phyloP scores from a whole-genome alignment of 176 grass and related monocot species.

The Musa schizocarpa region DNA sequence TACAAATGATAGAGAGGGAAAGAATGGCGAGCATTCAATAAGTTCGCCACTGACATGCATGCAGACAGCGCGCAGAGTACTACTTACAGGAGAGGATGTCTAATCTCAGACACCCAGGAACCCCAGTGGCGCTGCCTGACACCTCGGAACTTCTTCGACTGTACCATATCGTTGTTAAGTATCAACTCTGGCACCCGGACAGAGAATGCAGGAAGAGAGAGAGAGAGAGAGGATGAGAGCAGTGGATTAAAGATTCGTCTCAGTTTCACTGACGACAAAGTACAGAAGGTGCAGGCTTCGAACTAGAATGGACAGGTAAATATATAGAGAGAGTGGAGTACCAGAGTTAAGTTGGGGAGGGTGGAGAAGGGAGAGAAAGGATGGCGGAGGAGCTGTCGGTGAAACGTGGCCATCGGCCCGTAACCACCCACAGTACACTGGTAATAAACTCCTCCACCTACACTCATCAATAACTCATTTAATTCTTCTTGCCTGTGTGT shows the following conservation, averaged over 20 bases:
- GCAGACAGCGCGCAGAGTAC: background rate
- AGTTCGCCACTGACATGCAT: background rate
- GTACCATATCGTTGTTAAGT: constrained; percentile 41
- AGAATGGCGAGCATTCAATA: background rate
- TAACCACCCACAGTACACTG: constrained; percentile 45
- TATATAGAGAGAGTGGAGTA: background rate
- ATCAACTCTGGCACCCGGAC: constrained; percentile 10
- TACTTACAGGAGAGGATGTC: constrained; percentile 95
- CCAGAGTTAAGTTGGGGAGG: background rate
- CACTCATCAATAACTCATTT: constrained; percentile 38
- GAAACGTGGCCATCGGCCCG: constrained; percentile 22
- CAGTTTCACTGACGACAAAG: constrained; percentile 40
- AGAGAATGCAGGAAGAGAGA: constrained; percentile 4
- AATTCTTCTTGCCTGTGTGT: constrained; percentile 4
- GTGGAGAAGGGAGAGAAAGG: background rate
- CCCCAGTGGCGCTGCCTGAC: constrained; percentile 99
- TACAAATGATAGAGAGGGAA: too few species aligned
- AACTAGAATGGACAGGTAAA: background rate
- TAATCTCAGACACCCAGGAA: constrained; percentile 99
- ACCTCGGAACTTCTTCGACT: constrained; percentile 96
- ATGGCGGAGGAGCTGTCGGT: constrained; percentile 56
- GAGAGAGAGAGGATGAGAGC: background rate
- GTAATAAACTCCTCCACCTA: constrained; percentile 81
- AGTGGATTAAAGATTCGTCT: background rate
- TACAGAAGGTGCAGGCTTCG: constrained; percentile 12